Evolutionary conservation across 192 early-diverging fungal genomes (phyloP).

Genomic region (Coemansia pectinata): DNA sequence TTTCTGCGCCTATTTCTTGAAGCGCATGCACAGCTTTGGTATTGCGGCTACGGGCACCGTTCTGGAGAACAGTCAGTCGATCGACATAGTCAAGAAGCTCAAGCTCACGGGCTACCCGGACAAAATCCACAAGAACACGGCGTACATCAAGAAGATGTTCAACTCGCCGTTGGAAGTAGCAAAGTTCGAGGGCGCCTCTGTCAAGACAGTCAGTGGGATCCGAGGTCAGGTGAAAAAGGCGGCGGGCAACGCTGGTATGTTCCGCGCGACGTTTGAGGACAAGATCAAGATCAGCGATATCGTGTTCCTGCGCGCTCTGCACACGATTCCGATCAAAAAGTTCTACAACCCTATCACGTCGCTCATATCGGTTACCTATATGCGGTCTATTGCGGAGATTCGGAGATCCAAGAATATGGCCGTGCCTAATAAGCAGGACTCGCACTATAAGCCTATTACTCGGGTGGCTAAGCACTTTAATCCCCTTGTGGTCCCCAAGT

Average conservation of each 20-base stretch:
- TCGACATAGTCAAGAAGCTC: conserved; percentile 98
- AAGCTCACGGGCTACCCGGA: conserved; percentile 94
- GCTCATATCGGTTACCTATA: conserved; percentile 84
- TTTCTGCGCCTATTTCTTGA: conserved; percentile 76
- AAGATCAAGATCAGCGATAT: conserved; percentile 97
- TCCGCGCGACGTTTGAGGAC: conserved; percentile 98
- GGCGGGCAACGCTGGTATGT: conserved; percentile 82
- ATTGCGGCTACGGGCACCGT: conserved; percentile 96
- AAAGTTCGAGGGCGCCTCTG: conserved; percentile 95
- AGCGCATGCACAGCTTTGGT: conserved; percentile 84
- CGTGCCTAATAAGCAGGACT: conserved; percentile 79
- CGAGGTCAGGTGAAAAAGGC: conserved; percentile 98
- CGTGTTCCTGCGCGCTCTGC: conserved; percentile 96
- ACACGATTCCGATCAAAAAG: conserved; percentile 90
- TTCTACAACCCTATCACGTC: conserved; percentile 99
- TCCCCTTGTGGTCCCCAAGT: conserved; percentile 76
- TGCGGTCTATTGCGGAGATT: conserved; percentile 87
- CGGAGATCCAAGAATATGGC: conserved; percentile 65
- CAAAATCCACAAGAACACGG: conserved; percentile 97
- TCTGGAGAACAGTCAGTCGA: conserved; percentile 88
- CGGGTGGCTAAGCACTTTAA: conserved; percentile 79
- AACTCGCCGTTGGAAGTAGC: conserved; percentile 93
- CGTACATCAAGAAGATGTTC: conserved; percentile 99
- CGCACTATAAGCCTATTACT: conserved; percentile 85
- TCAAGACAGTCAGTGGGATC: conserved; percentile 96